Evolutionary conservation across 1,284 basidiomycete species (phyloP), one percentile per base, ranked within the genome.

Genomic region (Xerocomus alliaceus): DNA sequence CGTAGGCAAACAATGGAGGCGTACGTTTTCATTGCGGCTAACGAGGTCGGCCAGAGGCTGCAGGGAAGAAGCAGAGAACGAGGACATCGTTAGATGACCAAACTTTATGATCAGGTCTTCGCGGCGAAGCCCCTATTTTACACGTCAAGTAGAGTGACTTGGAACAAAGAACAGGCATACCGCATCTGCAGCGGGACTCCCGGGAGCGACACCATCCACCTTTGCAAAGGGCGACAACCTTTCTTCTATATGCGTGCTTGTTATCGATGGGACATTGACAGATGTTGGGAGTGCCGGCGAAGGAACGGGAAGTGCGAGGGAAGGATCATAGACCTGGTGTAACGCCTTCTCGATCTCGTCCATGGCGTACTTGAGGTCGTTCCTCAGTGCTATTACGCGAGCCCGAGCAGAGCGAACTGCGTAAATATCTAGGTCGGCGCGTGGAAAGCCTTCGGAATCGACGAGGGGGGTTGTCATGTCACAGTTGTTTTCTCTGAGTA

Each of bases 361-460:
- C 77, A 86, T 88, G n/a, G 92, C 77, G 26, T 76, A 81, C 24
- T 79, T 80, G 56, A 91, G 80, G 73, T 97, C 94, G 69, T 95
- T 97, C 61, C 88, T 82, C 47, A 95, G 79, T 72, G 89, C 86
- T 58, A 92, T 87, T 35, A 93, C 86, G 60, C 89, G 83, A 46
- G 87, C 84, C 54, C 88, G 83, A 10, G 94, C 92, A 57, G 84
- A 82, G 28, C 94, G 84, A 32, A 96, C 89, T 6, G 91, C 87
- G 73, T 89, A 94, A 22, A 97, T 82, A 71, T 97, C 94, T 60
- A 93, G 80, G 74, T 93, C 91, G 17, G 86, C 87, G 13, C 93
- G 84, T 1, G 95, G 95, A 75, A 93, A 97, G 9, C 94, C 95
- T 60, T 95, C 90, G 0, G 80, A 68, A 71, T 96, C 94, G 51